Conservation (phyloP, 192 early-diverging fungal genomes). For the Podila verticillata region DNA sequence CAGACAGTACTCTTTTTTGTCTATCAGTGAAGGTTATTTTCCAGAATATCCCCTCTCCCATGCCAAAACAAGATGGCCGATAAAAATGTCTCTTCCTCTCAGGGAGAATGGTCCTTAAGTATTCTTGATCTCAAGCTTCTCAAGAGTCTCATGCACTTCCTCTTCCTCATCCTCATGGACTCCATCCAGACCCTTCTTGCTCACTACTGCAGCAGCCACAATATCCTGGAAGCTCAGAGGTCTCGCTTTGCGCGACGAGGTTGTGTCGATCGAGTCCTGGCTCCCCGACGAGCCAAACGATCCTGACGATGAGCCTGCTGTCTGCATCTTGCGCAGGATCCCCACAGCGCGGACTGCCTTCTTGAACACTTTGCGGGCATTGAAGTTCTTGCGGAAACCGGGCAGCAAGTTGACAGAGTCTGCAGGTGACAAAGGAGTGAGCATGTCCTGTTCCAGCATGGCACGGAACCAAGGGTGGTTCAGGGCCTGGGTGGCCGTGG, state of each 20-base stretch:
- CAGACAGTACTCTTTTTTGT: too few species aligned
- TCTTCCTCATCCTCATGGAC: background rate
- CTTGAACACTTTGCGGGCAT: constrained; percentile 41
- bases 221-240: background rate
- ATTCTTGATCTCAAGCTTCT: constrained; percentile 3
- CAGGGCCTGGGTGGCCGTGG: constrained; percentile 84
- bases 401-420: constrained; percentile 45
- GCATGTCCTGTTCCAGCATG: constrained; percentile 37
- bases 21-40: too few species aligned
- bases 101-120: background rate
- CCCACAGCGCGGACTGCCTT: constrained; percentile 40
- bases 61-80: background rate
- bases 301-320: background rate
- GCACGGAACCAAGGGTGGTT: constrained; percentile 84
- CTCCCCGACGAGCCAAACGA: background rate
- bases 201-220: background rate
- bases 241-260: background rate
- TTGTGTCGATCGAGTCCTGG: background rate
- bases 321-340: constrained; percentile 35
- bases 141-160: background rate
- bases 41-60: background rate
- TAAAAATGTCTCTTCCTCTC: background rate
- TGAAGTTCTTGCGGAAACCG: constrained; percentile 37
- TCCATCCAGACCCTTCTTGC: background rate
- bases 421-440: constrained; percentile 23